These are phyloP conservation scores for Pseudophaeomoniella oleicola DNA, from an alignment of 2,329 filamentous ascomycete species.

Conservation along the genomic window DNA sequence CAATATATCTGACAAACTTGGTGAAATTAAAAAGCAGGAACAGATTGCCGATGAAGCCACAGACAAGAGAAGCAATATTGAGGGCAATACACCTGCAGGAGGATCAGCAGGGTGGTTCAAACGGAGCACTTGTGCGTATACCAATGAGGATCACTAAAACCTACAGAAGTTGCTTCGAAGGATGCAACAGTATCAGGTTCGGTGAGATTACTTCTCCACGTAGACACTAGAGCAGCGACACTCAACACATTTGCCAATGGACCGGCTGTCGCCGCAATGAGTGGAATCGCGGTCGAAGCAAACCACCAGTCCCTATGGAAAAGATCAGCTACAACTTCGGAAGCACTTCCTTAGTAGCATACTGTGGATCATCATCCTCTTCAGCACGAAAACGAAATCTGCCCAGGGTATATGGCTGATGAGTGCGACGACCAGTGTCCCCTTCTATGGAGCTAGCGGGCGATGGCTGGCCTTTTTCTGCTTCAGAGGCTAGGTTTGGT, in stretches of 20 bases:
- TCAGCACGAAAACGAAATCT: conserved; percentile 20
- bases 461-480: no score
- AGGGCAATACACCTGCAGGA: conserved; percentile 55
- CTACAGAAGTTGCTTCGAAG: conserved; percentile 34
- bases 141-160: conserved; percentile 57
- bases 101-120: no score
- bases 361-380: conserved; percentile 27
- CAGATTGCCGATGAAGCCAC: conserved; percentile 65
- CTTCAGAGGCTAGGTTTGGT: no score
- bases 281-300: conserved; percentile 44
- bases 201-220: conserved; percentile 49
- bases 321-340: not conserved
- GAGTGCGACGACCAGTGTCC: no score
- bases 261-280: conserved; percentile 71
- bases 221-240: conserved; percentile 68
- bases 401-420: no score
- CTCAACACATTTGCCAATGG: conserved; percentile 80
- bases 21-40: conserved; percentile 83
- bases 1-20: conserved; percentile 58
- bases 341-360: not conserved
- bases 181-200: conserved; percentile 27
- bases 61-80: conserved; percentile 62
- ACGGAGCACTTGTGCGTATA: no score
- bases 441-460: no score
- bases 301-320: conserved; percentile 32